Evolutionary conservation across 768 basidiomycete genomes (phyloP).

Genomic region (Suillus ampliporus): DNA sequence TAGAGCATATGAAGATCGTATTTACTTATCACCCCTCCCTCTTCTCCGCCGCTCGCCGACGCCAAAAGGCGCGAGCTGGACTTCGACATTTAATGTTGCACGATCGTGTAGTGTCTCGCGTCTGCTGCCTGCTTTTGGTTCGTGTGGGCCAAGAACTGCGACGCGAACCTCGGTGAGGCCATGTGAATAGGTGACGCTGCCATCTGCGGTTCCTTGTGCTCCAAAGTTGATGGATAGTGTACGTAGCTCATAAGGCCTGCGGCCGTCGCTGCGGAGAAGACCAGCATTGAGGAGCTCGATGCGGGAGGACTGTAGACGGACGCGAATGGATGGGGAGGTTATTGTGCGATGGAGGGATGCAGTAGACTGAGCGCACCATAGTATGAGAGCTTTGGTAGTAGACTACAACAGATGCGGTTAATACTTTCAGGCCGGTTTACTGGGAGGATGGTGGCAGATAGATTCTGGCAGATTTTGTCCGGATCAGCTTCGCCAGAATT

Average conservation of each 20-base stretch:
- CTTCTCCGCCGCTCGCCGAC: conserved; percentile 79
- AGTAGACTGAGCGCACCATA: conserved; percentile 1
- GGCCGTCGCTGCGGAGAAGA: conserved; percentile 89
- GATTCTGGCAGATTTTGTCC: too few species aligned
- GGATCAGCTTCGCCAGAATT: too few species aligned
- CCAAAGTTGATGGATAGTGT: conserved; percentile 80
- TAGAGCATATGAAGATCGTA: conserved; percentile 17
- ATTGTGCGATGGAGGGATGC: background rate
- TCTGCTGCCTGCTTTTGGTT: conserved; percentile 68
- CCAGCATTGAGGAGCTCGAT: conserved; percentile 85
- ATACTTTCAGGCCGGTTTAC: too few species aligned
- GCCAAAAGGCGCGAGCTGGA: conserved; percentile 87
- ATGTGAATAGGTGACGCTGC: conserved; percentile 82
- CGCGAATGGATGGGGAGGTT: background rate
- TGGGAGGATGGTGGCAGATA: too few species aligned
- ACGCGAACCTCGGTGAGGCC: conserved; percentile 90
- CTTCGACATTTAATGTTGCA: conserved; percentile 88
- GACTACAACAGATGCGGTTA: too few species aligned
- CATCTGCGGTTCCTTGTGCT: conserved; percentile 80
- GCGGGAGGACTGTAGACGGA: conserved; percentile 47
- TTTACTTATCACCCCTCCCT: conserved; percentile 87
- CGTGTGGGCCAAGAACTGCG: conserved; percentile 91
- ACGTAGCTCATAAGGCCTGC: conserved; percentile 91
- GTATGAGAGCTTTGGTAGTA: background rate
- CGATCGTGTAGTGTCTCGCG: conserved; percentile 86